phyloP scores from a whole-genome alignment of 1,284 basidiomycete genomes.

The Boletus albobrunnescens region DNA sequence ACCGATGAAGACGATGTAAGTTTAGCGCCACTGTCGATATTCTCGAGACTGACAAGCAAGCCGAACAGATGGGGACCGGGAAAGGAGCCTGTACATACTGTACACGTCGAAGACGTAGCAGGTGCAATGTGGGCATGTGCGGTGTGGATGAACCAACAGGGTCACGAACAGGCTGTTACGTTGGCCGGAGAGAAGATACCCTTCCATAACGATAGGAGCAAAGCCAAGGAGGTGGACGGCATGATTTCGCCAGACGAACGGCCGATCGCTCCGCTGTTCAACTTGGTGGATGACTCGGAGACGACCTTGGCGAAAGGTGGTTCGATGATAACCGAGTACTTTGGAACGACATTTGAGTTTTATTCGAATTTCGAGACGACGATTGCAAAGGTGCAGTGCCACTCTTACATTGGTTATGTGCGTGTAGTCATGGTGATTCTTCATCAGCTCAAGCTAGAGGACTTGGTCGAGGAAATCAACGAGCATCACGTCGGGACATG shows the following conservation, averaged over 20 bases:
- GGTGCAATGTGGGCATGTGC: slow-evolving; percentile 73
- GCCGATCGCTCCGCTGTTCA: slow-evolving; percentile 74
- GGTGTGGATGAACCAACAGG: slow-evolving; percentile 63
- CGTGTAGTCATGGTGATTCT: slow-evolving; percentile 12
- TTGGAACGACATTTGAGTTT: slow-evolving; percentile 84
- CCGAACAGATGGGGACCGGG: slow-evolving; percentile 68
- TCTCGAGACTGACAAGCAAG: slow-evolving; percentile 5
- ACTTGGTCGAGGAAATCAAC: slow-evolving; percentile 82
- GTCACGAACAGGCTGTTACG: slow-evolving; percentile 58
- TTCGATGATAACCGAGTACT: slow-evolving; percentile 66
- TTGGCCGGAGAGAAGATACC: slow-evolving; percentile 52
- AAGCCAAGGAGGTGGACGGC: slow-evolving; percentile 57
- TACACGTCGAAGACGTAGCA: slow-evolving; percentile 77
- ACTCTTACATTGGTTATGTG: slow-evolving; percentile 1
- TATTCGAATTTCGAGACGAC: slow-evolving; percentile 71
- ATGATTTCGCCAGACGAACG: slow-evolving; percentile 56
- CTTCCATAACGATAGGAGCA: slow-evolving; percentile 72
- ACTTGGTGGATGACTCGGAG: slow-evolving; percentile 79
- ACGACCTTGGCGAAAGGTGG: slow-evolving; percentile 76
- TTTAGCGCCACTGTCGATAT: slow-evolving; percentile 2
- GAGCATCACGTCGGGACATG: slow-evolving; percentile 83
- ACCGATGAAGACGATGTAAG: slow-evolving; percentile 83
- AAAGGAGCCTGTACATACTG: slow-evolving; percentile 75
- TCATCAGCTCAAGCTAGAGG: slow-evolving; percentile 53
- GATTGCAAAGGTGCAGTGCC: slow-evolving; percentile 53